These are phyloP conservation scores for Aurinia saxatilis DNA, from an alignment of 345 rosid species.

Conservation along the genomic window DNA sequence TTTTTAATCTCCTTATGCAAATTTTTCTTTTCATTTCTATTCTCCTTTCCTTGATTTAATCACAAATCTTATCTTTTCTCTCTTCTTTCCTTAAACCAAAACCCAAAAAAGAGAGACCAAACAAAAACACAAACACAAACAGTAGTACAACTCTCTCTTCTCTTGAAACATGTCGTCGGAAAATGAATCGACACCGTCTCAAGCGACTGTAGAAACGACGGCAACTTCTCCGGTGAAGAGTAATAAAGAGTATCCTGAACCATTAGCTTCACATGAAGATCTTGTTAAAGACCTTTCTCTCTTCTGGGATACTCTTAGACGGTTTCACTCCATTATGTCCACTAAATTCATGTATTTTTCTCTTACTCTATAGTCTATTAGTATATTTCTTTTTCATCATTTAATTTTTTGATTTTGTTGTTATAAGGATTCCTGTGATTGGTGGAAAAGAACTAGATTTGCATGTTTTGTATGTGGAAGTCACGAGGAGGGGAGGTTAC, in stretches of 20 bases:
- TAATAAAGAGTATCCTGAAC: conserved; percentile 56
- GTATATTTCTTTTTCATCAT: neutral
- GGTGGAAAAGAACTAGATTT: conserved; percentile 94
- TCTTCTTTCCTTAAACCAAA: conserved; percentile 27
- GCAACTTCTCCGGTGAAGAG: conserved; percentile 15
- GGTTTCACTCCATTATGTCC: conserved; percentile 75
- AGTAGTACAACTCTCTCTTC: neutral
- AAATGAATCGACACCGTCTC: conserved; percentile 28
- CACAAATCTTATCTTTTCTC: conserved; percentile 33
- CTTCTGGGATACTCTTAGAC: conserved; percentile 88
- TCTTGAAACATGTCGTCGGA: conserved; percentile 33
- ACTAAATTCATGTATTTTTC: conserved; percentile 60
- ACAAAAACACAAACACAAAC: neutral
- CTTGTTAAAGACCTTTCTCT: conserved; percentile 37
- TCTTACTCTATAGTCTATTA: too few species aligned
- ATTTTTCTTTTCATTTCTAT: too few species aligned
- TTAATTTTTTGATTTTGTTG: neutral
- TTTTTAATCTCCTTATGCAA: conserved; percentile 35
- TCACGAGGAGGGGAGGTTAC: conserved; percentile 78
- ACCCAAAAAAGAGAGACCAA: conserved; percentile 23
- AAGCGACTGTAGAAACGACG: conserved; percentile 31
- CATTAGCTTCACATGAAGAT: conserved; percentile 54
- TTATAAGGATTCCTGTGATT: conserved; percentile 89
- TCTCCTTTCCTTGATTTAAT: conserved; percentile 31
- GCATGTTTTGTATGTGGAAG: conserved; percentile 82